Evolutionary conservation across 2,329 filamentous ascomycete species (phyloP).

Genomic region (Cordyceps fumosorosea): DNA sequence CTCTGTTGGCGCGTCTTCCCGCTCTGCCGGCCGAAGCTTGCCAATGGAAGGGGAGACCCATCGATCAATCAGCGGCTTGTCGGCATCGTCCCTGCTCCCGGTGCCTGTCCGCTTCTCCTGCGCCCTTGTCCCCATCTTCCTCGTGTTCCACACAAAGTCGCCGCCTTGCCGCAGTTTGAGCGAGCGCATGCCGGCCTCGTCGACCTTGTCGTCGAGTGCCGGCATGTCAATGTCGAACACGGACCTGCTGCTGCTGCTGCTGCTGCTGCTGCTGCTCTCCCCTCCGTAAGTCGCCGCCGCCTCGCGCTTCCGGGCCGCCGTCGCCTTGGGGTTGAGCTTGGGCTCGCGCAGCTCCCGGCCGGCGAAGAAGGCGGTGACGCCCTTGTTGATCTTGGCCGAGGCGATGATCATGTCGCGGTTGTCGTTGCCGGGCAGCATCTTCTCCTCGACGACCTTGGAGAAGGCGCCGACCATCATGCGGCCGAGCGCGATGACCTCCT

Average conservation of each 20-base stretch:
- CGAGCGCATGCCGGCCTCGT: not conserved
- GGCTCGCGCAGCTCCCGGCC: constrained; percentile 29
- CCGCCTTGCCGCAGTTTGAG: constrained; percentile 14
- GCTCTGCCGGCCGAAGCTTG: not conserved
- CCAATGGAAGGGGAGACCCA: not conserved
- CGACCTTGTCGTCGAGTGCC: not conserved
- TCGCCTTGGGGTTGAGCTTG: constrained; percentile 15
- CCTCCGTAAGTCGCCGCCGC: constrained; percentile 11
- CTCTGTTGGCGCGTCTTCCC: not conserved
- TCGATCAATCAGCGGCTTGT: constrained; percentile 2
- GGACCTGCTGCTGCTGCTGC: not conserved
- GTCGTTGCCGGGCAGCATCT: constrained; percentile 30
- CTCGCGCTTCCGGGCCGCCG: constrained; percentile 17
- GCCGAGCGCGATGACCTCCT: constrained; percentile 38
- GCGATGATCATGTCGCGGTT: constrained; percentile 26
- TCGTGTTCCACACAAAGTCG: constrained; percentile 29
- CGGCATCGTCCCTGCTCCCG: not conserved
- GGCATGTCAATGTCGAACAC: constrained; percentile 5
- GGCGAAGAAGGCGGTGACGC: constrained; percentile 30
- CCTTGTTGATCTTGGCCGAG: constrained; percentile 31
- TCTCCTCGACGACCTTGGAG: constrained; percentile 37
- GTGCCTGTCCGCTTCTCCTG: not conserved
- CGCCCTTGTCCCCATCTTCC: not conserved
- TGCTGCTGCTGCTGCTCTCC: not conserved
- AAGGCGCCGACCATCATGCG: constrained; percentile 39